Base-by-base conservation (phyloP, 345 rosid genomes). In the Isatis tinctoria region DNA sequence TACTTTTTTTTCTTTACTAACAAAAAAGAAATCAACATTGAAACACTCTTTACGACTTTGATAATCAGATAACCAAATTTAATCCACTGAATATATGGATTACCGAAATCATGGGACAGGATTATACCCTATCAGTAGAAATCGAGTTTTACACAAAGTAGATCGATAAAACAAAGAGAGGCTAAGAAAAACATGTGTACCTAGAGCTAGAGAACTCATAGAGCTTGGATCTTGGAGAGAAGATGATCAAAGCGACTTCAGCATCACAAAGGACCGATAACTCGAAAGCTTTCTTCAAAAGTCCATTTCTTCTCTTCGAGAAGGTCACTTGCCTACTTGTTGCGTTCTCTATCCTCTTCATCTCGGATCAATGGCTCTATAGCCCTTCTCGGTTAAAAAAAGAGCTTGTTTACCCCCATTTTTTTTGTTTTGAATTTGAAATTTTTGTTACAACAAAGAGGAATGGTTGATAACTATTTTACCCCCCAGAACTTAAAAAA, bases 271-370 rank as follows among this genome's bases (percentile, higher is more conserved):
- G 97, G 39, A 91, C 94, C 1, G 94, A 88, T 16, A 90, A 73
- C 81, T 91, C 92, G 59, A 85, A 91, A 20, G 91, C 95, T 81
- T 91, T 91, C 82, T 91, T 91, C 24, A 90, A 72, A 12, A 90
- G 68, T 17, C 94, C 97, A 76, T 83, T 90, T 69, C 97, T 85
- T 65, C 97, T 79, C 86, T 90, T 91, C 1, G 94, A 91, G 76
- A 91, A 91, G 9, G 97, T 88, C 37, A 91, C 97, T 82, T 91
- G 97, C 82, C 97, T 83, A 82, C 92, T 91, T 5, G 92, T 88
- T 63, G 83, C 83, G 65, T 90, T 90, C 80, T 90, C 97, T 68
- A 90, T 88, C 81, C 97, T 84, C 90, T 87, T 88, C 97, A 90
- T n/a, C n/a, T n/a, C n/a, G n/a, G n/a, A n/a, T n/a, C n/a, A n/a